Conservation (phyloP, 306 rosid genomes). For the Trifolium fragiferum region DNA sequence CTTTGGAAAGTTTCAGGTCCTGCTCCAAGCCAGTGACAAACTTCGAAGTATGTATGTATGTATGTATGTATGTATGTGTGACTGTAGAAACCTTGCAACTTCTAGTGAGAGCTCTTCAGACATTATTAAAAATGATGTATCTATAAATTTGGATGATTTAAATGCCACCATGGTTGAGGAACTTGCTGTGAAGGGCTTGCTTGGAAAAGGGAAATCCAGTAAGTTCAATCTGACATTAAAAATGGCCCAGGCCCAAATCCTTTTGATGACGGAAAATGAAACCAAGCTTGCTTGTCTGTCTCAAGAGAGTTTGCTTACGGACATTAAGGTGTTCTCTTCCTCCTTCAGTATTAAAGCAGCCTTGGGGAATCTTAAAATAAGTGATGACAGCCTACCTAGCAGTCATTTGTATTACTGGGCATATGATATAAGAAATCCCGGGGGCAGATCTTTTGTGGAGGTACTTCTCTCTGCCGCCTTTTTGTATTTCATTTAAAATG, state of each 20-base stretch:
- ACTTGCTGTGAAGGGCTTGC: conserved; percentile 79
- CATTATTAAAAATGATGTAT: conserved; percentile 47
- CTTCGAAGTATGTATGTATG: too few species aligned
- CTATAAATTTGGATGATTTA: conserved; percentile 58
- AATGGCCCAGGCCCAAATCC: conserved; percentile 88
- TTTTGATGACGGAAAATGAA: conserved; percentile 86
- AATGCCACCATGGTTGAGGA: conserved; percentile 52
- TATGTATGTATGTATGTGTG: too few species aligned
- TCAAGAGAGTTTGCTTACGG: conserved; percentile 85
- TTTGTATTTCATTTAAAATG: conserved; percentile 13
- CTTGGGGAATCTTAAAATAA: conserved; percentile 89
- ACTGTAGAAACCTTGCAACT: conserved; percentile 46
- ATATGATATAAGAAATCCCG: conserved; percentile 95
- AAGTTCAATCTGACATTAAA: conserved; percentile 76
- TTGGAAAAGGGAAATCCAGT: conserved; percentile 91
- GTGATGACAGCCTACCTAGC: conserved; percentile 89
- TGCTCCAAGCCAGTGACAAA: too few species aligned
- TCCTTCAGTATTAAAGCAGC: conserved; percentile 94
- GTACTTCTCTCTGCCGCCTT: conserved; percentile 48
- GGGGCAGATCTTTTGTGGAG: conserved; percentile 98
- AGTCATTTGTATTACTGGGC: conserved; percentile 93
- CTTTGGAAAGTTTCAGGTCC: too few species aligned
- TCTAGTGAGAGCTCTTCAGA: conserved; percentile 60
- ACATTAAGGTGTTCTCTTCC: conserved; percentile 94
- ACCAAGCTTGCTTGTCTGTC: conserved; percentile 82